Evolutionary conservation across 345 rosid genomes (phyloP).

Genomic region (Anacardium occidentale): DNA sequence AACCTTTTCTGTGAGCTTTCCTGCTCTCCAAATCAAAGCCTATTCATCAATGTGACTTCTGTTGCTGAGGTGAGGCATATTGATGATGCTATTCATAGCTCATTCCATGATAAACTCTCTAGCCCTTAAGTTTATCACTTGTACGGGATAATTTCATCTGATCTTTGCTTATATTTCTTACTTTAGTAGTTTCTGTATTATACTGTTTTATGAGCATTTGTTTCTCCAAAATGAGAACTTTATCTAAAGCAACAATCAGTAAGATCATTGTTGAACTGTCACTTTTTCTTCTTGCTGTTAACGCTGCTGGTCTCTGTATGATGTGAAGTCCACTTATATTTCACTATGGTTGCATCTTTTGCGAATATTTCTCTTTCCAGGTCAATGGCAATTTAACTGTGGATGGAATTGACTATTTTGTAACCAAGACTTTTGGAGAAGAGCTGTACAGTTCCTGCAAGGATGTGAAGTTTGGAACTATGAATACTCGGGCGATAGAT

Average conservation of each 20-base stretch:
- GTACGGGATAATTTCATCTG: neutral
- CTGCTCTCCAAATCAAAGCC: constrained; percentile 91
- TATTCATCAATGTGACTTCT: constrained; percentile 86
- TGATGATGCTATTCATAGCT: constrained; percentile 3
- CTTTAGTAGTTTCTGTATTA: neutral
- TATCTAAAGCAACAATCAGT: constrained; percentile 10
- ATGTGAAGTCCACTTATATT: neutral
- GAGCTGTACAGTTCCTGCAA: constrained; percentile 83
- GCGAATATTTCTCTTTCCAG: constrained; percentile 35
- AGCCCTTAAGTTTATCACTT: constrained; percentile 8
- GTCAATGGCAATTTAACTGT: constrained; percentile 79
- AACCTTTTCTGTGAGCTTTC: constrained; percentile 92
- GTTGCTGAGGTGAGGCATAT: constrained; percentile 61
- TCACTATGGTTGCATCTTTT: neutral
- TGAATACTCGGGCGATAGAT: constrained; percentile 90
- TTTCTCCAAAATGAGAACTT: neutral
- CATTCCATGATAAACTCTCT: neutral
- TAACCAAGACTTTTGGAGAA: constrained; percentile 78
- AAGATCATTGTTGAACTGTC: neutral
- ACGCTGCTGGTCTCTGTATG: neutral
- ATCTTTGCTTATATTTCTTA: neutral
- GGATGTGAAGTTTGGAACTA: constrained; percentile 96
- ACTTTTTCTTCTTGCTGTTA: neutral
- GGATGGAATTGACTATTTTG: constrained; percentile 73
- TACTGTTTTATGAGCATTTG: neutral